Conservation (phyloP, 306 rosid genomes). For the Astragalus membranaceus region DNA sequence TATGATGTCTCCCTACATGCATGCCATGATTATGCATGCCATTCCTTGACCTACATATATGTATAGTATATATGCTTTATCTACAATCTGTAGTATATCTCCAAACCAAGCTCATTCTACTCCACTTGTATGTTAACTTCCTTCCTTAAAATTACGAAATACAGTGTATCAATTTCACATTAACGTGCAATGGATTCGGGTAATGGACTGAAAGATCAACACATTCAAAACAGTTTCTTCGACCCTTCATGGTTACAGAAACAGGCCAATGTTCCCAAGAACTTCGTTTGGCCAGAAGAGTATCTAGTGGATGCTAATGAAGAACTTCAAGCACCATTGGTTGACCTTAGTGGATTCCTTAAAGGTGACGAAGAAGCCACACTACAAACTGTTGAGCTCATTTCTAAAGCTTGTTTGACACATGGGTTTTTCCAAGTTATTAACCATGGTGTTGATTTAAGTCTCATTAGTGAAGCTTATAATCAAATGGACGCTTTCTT, state of each 20-base stretch:
- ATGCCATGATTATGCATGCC: no score
- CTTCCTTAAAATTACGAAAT: neutral
- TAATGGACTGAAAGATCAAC: neutral
- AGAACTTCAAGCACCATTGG: slow-evolving; percentile 38
- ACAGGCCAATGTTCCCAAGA: slow-evolving; percentile 32
- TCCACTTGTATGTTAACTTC: neutral
- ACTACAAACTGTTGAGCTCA: slow-evolving; percentile 16
- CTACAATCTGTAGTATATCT: no score
- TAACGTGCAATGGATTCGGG: slow-evolving; percentile 9
- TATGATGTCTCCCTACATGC: no score
- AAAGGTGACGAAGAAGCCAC: slow-evolving; percentile 40
- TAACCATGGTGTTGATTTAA: slow-evolving; percentile 53
- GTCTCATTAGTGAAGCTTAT: slow-evolving; percentile 29
- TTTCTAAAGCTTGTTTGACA: slow-evolving; percentile 35
- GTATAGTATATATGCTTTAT: no score
- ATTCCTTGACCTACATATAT: no score
- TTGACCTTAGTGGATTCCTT: slow-evolving; percentile 54
- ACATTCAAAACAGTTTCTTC: slow-evolving; percentile 15
- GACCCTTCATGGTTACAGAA: slow-evolving; percentile 24
- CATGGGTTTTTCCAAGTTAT: slow-evolving; percentile 72
- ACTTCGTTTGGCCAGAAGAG: slow-evolving; percentile 51
- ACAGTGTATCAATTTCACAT: neutral
- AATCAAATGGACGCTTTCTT: slow-evolving; percentile 37
- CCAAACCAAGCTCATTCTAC: no score
- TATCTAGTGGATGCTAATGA: slow-evolving; percentile 27